Evolutionary conservation across 495 filamentous ascomycete species (phyloP).

Genomic region (Aspergillus ostianus): DNA sequence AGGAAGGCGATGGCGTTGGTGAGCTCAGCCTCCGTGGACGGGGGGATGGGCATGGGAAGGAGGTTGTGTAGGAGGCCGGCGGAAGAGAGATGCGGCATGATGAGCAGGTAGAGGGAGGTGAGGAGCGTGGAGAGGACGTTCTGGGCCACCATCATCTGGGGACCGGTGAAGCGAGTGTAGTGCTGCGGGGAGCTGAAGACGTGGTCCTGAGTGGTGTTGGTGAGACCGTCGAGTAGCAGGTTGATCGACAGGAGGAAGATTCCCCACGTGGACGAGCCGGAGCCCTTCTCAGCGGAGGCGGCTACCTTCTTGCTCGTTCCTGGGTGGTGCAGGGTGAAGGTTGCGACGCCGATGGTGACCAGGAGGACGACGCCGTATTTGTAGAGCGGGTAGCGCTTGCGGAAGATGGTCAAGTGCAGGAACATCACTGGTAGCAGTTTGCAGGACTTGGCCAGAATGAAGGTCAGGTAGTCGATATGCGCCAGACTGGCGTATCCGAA

Average conservation of each 20-base stretch:
- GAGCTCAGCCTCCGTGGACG: constrained; percentile 63
- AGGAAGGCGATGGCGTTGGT: constrained; percentile 77
- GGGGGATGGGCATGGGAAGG: constrained; percentile 58
- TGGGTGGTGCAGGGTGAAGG: constrained; percentile 88
- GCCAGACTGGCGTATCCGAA: constrained; percentile 92
- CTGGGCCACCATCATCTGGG: constrained; percentile 99
- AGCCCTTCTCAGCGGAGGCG: constrained; percentile 37
- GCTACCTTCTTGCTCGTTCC: constrained; percentile 67
- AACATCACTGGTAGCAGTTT: constrained; percentile 98
- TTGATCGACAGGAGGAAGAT: constrained; percentile 86
- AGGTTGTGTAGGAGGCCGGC: constrained; percentile 65
- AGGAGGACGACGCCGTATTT: constrained; percentile 91
- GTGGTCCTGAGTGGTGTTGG: constrained; percentile 94
- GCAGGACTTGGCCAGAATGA: constrained; percentile 96
- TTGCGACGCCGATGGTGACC: constrained; percentile 88
- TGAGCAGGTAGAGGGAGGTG: constrained; percentile 70
- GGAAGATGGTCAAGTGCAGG: constrained; percentile 89
- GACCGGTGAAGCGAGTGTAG: constrained; percentile 76
- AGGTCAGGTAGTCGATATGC: constrained; percentile 98
- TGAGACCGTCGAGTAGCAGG: constrained; percentile 91
- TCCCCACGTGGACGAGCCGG: constrained; percentile 69
- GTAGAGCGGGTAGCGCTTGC: constrained; percentile 86
- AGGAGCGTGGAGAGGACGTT: constrained; percentile 78
- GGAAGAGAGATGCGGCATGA: constrained; percentile 72
- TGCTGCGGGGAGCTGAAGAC: constrained; percentile 65